phyloP scores from a whole-genome alignment of 805 yeast genomes.

The Saccharomyces eubayanus region DNA sequence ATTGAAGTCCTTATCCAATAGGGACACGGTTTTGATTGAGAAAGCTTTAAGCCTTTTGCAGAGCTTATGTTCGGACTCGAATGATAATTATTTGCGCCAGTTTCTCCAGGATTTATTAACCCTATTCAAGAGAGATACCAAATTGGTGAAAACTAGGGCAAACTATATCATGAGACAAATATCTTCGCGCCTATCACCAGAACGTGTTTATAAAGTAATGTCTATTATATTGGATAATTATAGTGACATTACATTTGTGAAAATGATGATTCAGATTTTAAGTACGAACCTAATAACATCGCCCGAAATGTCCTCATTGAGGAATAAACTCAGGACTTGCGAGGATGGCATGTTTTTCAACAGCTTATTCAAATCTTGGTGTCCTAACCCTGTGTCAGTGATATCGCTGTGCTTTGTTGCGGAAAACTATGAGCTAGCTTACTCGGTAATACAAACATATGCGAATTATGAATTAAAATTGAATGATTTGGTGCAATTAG shows the following conservation, averaged over 20 bases:
- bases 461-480: constrained; percentile 71
- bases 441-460: constrained; percentile 66
- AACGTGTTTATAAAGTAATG: constrained; percentile 69
- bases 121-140: constrained; percentile 62
- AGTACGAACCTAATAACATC: constrained; percentile 81
- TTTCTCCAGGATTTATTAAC: constrained; percentile 65
- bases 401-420: constrained; percentile 77
- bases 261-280: constrained; percentile 76
- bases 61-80: constrained; percentile 31
- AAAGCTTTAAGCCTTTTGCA: constrained; percentile 26
- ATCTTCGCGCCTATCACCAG: constrained; percentile 73
- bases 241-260: constrained; percentile 58
- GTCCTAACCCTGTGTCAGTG: constrained; percentile 82
- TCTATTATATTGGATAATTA: constrained; percentile 63
- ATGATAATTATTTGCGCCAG: constrained; percentile 65
- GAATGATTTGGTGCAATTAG: constrained; percentile 75
- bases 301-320: constrained; percentile 62
- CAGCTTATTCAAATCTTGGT: constrained; percentile 80
- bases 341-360: constrained; percentile 69
- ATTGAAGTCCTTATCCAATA: constrained; percentile 59
- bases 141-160: constrained; percentile 60
- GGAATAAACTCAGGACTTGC: constrained; percentile 58
- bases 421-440: constrained; percentile 82
- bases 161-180: constrained; percentile 78
- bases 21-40: constrained; percentile 30